A percentile compares a stretch with the other conserved stretches of the same genome.
Evolutionary conservation across 1,284 basidiomycete genomes (phyloP).

Genomic region (Cystobasidium sp.): DNA sequence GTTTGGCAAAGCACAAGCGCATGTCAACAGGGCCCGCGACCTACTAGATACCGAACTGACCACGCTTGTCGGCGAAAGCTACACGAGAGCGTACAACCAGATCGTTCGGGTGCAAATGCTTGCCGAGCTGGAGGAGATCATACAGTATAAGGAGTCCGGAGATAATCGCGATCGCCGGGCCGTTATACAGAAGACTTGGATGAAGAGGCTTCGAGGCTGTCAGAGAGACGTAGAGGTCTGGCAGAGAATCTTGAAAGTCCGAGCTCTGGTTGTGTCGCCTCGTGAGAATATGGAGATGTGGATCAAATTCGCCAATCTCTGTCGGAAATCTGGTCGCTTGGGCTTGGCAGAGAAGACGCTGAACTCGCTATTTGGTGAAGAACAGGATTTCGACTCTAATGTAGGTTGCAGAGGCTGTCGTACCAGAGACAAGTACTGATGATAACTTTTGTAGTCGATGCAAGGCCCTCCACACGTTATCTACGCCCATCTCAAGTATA

Average conservation of each 20-base stretch:
- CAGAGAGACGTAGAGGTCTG: conserved; percentile 99
- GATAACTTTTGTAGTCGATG: conserved; percentile 60
- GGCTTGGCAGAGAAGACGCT: conserved; percentile 95
- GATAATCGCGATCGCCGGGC: conserved; percentile 89
- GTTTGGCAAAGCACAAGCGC: conserved; percentile 83
- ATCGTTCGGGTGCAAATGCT: conserved; percentile 99
- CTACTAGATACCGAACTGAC: conserved; percentile 89
- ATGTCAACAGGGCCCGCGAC: conserved; percentile 95
- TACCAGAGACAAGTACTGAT: conserved; percentile 37
- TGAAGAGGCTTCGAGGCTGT: conserved; percentile 91
- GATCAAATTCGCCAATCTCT: conserved; percentile 91
- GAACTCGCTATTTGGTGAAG: conserved; percentile 79
- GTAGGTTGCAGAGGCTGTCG: conserved; percentile 32
- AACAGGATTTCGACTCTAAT: conserved; percentile 50
- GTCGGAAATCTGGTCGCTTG: conserved; percentile 82
- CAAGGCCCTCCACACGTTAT: conserved; percentile 94
- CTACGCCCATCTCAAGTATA: conserved; percentile 94
- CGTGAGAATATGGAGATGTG: conserved; percentile 96
- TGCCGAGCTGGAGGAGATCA: conserved; percentile 97
- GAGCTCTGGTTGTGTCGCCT: conserved; percentile 89
- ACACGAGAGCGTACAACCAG: conserved; percentile 92
- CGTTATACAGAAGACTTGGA: conserved; percentile 87
- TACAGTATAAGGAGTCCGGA: conserved; percentile 81
- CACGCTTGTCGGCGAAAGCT: conserved; percentile 91
- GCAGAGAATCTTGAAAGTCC: conserved; percentile 96